Evolutionary conservation across 2,329 filamentous ascomycete species (phyloP).

Genomic region (Sphaerulina musiva): DNA sequence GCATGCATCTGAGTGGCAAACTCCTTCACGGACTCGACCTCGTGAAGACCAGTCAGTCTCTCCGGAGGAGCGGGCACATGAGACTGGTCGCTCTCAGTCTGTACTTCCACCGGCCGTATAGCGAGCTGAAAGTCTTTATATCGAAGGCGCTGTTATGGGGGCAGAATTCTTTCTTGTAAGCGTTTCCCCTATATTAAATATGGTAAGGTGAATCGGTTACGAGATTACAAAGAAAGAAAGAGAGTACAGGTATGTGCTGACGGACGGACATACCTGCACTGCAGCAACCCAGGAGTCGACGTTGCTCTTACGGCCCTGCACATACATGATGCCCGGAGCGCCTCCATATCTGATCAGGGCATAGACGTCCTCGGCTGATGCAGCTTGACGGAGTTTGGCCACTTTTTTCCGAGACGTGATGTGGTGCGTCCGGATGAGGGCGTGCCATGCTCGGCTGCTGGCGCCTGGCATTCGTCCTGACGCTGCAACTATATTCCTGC

Average conservation of each 20-base stretch:
- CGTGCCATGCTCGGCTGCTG: conserved; percentile 36
- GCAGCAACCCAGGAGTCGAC: conserved; percentile 58
- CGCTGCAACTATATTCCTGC: not conserved
- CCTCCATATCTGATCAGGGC: conserved; percentile 62
- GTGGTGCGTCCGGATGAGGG: conserved; percentile 71
- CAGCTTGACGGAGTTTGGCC: conserved; percentile 56
- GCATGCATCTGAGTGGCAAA: conserved; percentile 58
- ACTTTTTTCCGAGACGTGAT: conserved; percentile 75
- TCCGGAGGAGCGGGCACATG: not conserved
- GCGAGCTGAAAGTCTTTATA: conserved; percentile 69
- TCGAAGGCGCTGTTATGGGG: conserved; percentile 42
- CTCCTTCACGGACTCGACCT: conserved; percentile 58
- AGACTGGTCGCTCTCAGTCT: conserved; percentile 15
- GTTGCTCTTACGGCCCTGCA: conserved; percentile 53
- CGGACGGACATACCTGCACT: conserved; percentile 46
- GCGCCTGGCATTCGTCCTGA: conserved; percentile 3
- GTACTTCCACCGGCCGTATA: conserved; percentile 44
- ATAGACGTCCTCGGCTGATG: conserved; percentile 54
- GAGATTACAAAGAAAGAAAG: not conserved
- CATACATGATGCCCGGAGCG: conserved; percentile 72
- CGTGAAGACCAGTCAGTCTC: conserved; percentile 38
- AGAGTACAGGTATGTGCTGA: not conserved
- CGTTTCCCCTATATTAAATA: not conserved
- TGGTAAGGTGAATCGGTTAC: not conserved
- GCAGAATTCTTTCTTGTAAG: not conserved